Percentiles rank a stretch among this genome's conserved stretches.
phyloP scores from a whole-genome alignment of 2,329 filamentous ascomycete species.

The Emergomyces pasteurianus region DNA sequence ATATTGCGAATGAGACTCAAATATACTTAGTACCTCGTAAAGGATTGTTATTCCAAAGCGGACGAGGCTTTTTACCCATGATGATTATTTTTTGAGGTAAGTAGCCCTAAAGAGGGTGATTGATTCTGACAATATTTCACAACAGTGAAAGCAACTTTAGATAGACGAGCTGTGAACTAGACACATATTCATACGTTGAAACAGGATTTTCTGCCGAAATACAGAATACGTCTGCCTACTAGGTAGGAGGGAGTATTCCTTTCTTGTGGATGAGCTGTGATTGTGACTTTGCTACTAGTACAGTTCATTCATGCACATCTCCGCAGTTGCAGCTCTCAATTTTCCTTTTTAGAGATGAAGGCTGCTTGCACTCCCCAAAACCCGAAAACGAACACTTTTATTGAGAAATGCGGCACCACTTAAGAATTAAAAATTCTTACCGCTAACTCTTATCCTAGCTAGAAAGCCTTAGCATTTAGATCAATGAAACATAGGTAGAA shows the following conservation, averaged over 20 bases:
- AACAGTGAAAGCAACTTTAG: neutral
- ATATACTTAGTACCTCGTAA: neutral
- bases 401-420: no score
- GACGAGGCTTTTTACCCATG: neutral
- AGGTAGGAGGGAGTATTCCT: neutral
- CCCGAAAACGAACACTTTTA: no score
- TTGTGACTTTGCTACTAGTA: neutral
- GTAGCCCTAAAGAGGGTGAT: neutral
- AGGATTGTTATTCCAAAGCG: neutral
- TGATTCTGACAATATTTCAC: neutral
- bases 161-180: neutral
- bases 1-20: neutral
- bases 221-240: neutral
- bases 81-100: neutral
- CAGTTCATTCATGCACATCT: neutral
- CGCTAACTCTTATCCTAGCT: no score
- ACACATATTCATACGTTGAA: neutral
- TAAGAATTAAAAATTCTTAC: no score
- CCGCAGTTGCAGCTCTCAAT: neutral
- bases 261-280: neutral
- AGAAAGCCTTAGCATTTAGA: neutral
- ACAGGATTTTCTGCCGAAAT: neutral
- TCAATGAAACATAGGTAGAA: neutral
- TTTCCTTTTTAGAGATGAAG: no score
- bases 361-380: neutral